These are phyloP conservation scores for Ceratocystis alfenasii DNA, from an alignment of 2,329 filamentous ascomycete genomes.

Conservation along the genomic window DNA sequence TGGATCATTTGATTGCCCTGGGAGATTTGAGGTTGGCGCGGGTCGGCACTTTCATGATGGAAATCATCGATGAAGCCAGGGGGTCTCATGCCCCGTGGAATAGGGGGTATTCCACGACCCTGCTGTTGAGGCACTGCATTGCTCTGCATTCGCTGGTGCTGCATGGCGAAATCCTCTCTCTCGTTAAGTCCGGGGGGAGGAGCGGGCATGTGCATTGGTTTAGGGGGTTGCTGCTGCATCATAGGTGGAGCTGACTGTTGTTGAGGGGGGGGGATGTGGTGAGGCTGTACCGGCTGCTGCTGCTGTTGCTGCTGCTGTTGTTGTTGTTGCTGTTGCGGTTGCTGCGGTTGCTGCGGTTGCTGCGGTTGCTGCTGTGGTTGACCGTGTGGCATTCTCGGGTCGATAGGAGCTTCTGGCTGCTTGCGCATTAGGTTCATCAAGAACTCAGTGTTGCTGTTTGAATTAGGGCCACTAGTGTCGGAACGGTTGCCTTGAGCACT, in stretches of 20 bases:
- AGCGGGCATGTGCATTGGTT: slow-evolving; percentile 17
- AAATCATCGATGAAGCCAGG: slow-evolving; percentile 46
- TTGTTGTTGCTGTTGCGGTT: slow-evolving; percentile 22
- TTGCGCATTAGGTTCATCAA: slow-evolving; percentile 68
- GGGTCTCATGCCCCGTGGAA: slow-evolving; percentile 34
- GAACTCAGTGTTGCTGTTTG: slow-evolving; percentile 64
- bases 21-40: slow-evolving; percentile 36
- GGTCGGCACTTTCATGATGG: slow-evolving; percentile 38
- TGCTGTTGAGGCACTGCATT: slow-evolving; percentile 17
- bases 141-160: slow-evolving; percentile 31
- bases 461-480: slow-evolving; percentile 11
- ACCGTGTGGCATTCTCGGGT: slow-evolving; percentile 38
- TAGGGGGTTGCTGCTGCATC: slow-evolving; percentile 22
- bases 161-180: slow-evolving; percentile 24
- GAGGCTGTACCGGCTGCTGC: slow-evolving; percentile 27
- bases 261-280: slow-evolving; percentile 18
- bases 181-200: slow-evolving; percentile 10
- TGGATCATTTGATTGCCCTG: slow-evolving; percentile 54
- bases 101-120: slow-evolving; percentile 17
- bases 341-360: too few relatives aligned
- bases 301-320: slow-evolving; percentile 27
- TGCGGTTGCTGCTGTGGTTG: slow-evolving; percentile 41
- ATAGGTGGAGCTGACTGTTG: slow-evolving; percentile 22
- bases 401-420: slow-evolving; percentile 38
- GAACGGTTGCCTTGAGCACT: slow-evolving; percentile 18